Evolutionary conservation across 345 rosid genomes (phyloP).

Genomic region (Conringia planisiliqua): DNA sequence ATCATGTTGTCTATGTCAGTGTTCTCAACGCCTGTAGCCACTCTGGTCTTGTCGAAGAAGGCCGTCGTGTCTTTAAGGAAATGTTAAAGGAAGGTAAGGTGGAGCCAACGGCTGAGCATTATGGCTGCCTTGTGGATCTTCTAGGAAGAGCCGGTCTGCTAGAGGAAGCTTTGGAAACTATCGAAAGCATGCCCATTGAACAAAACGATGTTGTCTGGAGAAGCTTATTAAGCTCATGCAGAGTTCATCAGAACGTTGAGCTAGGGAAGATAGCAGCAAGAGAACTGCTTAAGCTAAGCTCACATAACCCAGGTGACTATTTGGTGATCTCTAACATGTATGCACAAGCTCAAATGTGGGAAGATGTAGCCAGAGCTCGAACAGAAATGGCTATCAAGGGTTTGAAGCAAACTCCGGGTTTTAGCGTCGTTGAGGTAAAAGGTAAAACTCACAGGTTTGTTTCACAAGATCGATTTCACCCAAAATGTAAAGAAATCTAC

Average conservation of each 20-base stretch:
- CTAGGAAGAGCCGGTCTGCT: conserved; percentile 61
- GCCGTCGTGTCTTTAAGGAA: conserved; percentile 29
- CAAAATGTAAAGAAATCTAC: conserved; percentile 34
- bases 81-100: conserved; percentile 46
- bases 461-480: conserved; percentile 56
- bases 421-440: conserved; percentile 51
- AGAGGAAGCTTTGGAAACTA: conserved; percentile 52
- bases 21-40: conserved; percentile 48
- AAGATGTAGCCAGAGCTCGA: conserved; percentile 44
- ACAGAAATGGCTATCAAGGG: conserved; percentile 41
- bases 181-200: conserved; percentile 48
- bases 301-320: conserved; percentile 55
- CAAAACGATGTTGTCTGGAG: conserved; percentile 74
- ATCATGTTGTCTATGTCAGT: conserved; percentile 40
- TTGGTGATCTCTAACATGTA: conserved; percentile 52
- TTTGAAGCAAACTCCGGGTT: conserved; percentile 53
- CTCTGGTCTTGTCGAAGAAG: conserved; percentile 40
- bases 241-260: conserved; percentile 48
- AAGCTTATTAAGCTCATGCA: conserved; percentile 67
- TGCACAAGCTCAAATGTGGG: conserved; percentile 57
- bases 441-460: conserved; percentile 52
- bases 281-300: conserved; percentile 36
- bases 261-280: conserved; percentile 53
- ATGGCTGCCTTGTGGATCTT: conserved; percentile 70
- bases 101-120: conserved; percentile 59